Percentiles rank a stretch among this genome's conserved stretches.
Evolutionary conservation across 139 green algal genomes (phyloP).

Genomic region (Tetradesmus obliquus): DNA sequence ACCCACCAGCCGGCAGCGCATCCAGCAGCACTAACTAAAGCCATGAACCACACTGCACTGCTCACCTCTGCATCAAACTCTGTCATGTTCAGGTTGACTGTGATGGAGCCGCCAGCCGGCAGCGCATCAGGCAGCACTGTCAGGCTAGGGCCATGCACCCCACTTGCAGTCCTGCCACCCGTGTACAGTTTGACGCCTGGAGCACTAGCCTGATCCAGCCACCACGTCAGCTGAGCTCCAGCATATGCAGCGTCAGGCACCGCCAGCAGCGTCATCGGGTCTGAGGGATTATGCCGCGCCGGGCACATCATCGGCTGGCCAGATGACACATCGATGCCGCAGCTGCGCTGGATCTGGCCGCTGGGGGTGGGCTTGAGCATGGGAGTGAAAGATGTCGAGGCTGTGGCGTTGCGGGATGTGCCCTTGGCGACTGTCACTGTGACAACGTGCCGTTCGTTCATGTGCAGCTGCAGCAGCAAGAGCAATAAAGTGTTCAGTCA

Average conservation of each 20-base stretch:
- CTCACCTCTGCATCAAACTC: background rate
- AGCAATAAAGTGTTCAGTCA: background rate
- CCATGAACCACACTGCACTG: background rate
- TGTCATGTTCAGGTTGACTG: background rate
- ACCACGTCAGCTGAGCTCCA: background rate
- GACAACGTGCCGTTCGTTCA: background rate
- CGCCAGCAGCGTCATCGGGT: constrained; percentile 7
- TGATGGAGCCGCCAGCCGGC: constrained; percentile 7
- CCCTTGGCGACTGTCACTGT: constrained; percentile 20
- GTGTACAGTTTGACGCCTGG: background rate
- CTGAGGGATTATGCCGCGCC: constrained; percentile 14
- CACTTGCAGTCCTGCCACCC: background rate
- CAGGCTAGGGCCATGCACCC: background rate
- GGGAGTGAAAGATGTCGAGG: background rate
- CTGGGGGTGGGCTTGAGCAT: constrained; percentile 13
- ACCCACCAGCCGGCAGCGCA: constrained; percentile 8
- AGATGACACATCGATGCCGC: background rate
- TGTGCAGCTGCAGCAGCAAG: background rate
- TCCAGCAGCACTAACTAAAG: background rate
- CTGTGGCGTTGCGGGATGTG: background rate
- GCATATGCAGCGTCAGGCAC: background rate
- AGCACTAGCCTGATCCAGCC: background rate
- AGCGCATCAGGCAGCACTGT: constrained; percentile 10
- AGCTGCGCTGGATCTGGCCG: constrained; percentile 4
- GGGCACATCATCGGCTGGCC: constrained; percentile 4